These are phyloP conservation scores for Mycosphaerella arachidis DNA, from an alignment of 2,329 filamentous ascomycete species.

Conservation along the genomic window DNA sequence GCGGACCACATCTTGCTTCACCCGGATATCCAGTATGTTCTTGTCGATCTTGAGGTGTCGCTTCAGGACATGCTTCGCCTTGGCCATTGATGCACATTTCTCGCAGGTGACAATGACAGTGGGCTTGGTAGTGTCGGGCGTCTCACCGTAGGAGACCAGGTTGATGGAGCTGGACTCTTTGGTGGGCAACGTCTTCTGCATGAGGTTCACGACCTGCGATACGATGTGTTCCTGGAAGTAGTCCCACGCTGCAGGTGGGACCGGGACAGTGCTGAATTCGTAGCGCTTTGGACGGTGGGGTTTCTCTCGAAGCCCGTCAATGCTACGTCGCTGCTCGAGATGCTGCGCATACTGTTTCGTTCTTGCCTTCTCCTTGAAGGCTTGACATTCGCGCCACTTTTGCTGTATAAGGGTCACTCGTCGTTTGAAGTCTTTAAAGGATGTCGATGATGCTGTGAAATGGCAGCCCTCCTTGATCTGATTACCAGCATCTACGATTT, in stretches of 20 bases:
- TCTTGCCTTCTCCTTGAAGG: conserved; percentile 12
- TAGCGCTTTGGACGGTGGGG: conserved; percentile 16
- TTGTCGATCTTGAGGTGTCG: conserved; percentile 67
- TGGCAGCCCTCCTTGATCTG: conserved; percentile 3
- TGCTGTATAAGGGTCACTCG: conserved; percentile 33
- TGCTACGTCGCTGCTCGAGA: background rate
- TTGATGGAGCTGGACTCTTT: conserved; percentile 75
- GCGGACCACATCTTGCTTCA: conserved; percentile 52
- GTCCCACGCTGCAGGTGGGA: conserved; percentile 60
- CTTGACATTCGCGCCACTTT: conserved; percentile 29
- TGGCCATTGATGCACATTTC: conserved; percentile 57
- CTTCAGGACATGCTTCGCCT: conserved; percentile 66
- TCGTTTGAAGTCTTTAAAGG: conserved; percentile 34
- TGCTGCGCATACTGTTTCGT: conserved; percentile 5
- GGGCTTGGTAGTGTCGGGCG: conserved; percentile 60
- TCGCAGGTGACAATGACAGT: conserved; percentile 71
- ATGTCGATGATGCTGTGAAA: conserved; percentile 16
- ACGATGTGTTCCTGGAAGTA: conserved; percentile 69
- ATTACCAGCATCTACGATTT: background rate
- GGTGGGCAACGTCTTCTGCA: conserved; percentile 67
- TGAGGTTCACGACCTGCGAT: conserved; percentile 66
- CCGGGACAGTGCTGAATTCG: conserved; percentile 40
- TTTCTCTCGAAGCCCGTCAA: background rate
- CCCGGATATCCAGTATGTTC: conserved; percentile 61
- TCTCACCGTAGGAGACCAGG: conserved; percentile 68